Base-by-base conservation (phyloP, 352 stramenopile genomes). In the Phytophthora rubi region DNA sequence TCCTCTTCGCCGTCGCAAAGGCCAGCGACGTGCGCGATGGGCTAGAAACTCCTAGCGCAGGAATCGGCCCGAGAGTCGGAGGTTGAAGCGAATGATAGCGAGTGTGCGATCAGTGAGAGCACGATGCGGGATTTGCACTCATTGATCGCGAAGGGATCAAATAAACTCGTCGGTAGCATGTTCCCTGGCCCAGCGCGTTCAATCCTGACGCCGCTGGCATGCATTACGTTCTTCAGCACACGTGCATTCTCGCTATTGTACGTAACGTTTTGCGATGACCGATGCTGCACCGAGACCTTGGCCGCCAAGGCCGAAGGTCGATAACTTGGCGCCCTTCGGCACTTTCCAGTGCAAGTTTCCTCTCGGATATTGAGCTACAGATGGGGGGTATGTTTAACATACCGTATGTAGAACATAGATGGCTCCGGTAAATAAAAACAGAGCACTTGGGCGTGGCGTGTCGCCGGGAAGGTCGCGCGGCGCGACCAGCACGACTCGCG, bases 101-200 rank as follows among this genome's bases (percentile, higher is more conserved):
- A 62, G 23, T 28, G 33, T 49, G 55, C 56, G 54, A 70, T 70
- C 51, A 65, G 47, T 47, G 55, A 70, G 55, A 56, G 5, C 18
- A 28, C 52, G 21, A 59, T 6, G 39, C 10, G 23, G 10, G 65
- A 68, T 72, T 72, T 68, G 65, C 7, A 65, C 44, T 2, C 39
- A 57, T 59, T 58, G 56, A 62, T 42, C 18, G 53, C 45, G 15
- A 23, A 51, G 16, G 44, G 44, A 51, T 51, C 44, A 18, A 23
- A 51, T 23, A 51, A 10, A 44, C 37, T 15, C 9, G 37, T 2
- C 9, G 2, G 37, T 30, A 2, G 26, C 26, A 30, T 30, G 26
- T 30, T 30, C 26, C 4, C 44, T 23, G 16, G 6, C 4, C 42
- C 15, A 49, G 42, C 42, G 8, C 35, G 35, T 10, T 5, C 35